A percentile compares a stretch with the other conserved stretches of the same genome.
Evolutionary conservation across 2,329 filamentous ascomycete genomes (phyloP).

Genomic region (Chalaropsis ovoidea): DNA sequence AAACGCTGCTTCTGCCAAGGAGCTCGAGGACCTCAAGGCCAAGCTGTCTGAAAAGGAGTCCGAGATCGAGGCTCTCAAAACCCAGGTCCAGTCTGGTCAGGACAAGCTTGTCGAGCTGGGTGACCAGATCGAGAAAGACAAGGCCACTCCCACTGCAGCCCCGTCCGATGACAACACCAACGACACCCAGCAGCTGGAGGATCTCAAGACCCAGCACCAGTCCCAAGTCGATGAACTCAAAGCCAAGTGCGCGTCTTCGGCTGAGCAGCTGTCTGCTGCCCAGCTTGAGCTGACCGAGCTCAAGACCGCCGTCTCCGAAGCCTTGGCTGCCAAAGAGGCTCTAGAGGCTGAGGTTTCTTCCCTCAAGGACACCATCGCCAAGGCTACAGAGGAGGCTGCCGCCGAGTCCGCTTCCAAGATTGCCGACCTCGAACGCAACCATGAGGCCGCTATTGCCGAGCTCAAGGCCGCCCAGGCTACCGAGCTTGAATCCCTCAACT

Average conservation of each 20-base stretch:
- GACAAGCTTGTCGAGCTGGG: constrained; percentile 47
- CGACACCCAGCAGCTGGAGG: constrained; percentile 38
- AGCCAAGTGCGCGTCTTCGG: constrained; percentile 39
- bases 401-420: constrained; percentile 37
- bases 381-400: constrained; percentile 40
- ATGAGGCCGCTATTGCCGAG: constrained; percentile 39
- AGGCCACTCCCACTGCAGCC: constrained; percentile 34
- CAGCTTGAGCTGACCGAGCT: constrained; percentile 44
- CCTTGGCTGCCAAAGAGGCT: constrained; percentile 41
- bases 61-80: constrained; percentile 48
- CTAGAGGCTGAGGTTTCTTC: constrained; percentile 40
- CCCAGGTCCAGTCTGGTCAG: constrained; percentile 46
- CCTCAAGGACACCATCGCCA: constrained; percentile 45
- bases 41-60: constrained; percentile 50
- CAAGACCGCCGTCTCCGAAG: constrained; percentile 40
- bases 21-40: constrained; percentile 49
- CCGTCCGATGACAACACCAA: constrained; percentile 33
- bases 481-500: constrained; percentile 34
- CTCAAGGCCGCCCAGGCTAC: constrained; percentile 32
- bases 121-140: constrained; percentile 40
- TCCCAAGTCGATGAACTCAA: constrained; percentile 40
- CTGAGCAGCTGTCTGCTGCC: constrained; percentile 43
- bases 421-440: constrained; percentile 38
- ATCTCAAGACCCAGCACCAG: constrained; percentile 43
- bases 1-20: constrained; percentile 40